Conservation (phyloP, 2,329 filamentous ascomycete species). For the Monosporascus cannonballus region DNA sequence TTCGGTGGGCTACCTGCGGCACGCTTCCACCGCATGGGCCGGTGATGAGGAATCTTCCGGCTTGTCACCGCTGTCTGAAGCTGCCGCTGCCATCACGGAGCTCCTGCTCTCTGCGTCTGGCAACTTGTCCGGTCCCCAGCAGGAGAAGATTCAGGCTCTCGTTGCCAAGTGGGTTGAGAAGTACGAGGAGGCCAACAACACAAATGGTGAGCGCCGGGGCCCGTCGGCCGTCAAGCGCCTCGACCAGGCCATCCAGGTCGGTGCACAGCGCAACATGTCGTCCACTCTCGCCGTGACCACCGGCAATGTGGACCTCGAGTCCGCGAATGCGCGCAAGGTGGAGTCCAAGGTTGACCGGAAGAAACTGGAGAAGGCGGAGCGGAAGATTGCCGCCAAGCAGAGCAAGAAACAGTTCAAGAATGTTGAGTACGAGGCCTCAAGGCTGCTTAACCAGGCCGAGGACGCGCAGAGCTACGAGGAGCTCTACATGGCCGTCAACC, state of each 20-base stretch:
- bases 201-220: slow-evolving; percentile 64
- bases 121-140: slow-evolving; percentile 63
- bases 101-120: slow-evolving; percentile 91
- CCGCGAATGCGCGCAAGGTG: slow-evolving; percentile 85
- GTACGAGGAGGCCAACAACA: slow-evolving; percentile 69
- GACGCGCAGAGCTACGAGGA: slow-evolving; percentile 92
- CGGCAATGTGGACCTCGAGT: slow-evolving; percentile 84
- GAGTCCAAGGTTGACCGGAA: slow-evolving; percentile 97
- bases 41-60: slow-evolving; percentile 65
- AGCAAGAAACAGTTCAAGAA: slow-evolving; percentile 98
- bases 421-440: slow-evolving; percentile 94
- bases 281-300: slow-evolving; percentile 86
- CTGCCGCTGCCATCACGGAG: slow-evolving; percentile 77
- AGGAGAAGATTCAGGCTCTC: slow-evolving; percentile 72
- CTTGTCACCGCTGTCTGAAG: slow-evolving; percentile 76
- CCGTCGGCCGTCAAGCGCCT: slow-evolving; percentile 76
- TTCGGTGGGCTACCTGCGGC: slow-evolving; percentile 87
- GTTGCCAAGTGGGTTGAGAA: slow-evolving; percentile 86
- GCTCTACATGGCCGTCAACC: slow-evolving; percentile 99
- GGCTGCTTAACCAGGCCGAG: slow-evolving; percentile 76
- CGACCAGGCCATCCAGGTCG: slow-evolving; percentile 92
- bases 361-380: slow-evolving; percentile 97
- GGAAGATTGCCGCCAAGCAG: slow-evolving; percentile 96
- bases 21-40: slow-evolving; percentile 80
- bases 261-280: slow-evolving; percentile 90